phyloP scores from a whole-genome alignment of 2,329 filamentous ascomycete genomes.

The Microcyclospora pomicola region DNA sequence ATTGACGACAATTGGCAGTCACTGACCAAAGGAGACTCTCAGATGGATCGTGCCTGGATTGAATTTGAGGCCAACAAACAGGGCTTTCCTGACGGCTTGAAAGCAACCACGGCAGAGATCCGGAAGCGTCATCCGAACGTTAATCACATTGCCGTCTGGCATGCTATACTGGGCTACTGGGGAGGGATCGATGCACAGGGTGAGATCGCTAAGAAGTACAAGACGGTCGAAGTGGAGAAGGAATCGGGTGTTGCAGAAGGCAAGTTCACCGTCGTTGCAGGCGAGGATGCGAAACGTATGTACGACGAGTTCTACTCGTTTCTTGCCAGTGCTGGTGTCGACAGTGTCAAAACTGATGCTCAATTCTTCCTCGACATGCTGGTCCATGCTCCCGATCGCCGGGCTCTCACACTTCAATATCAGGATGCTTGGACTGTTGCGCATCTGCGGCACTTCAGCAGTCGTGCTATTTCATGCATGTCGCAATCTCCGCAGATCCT shows the following conservation, averaged over 20 bases:
- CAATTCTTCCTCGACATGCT: conserved; percentile 81
- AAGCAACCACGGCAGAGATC: conserved; percentile 54
- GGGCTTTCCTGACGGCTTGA: conserved; percentile 69
- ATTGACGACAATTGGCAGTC: conserved; percentile 97
- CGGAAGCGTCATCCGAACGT: conserved; percentile 55
- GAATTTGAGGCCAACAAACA: conserved; percentile 73
- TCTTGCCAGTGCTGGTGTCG: conserved; percentile 57
- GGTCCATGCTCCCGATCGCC: conserved; percentile 52
- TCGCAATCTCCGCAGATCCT: conserved; percentile 75
- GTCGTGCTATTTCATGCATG: conserved; percentile 83
- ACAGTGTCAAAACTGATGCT: conserved; percentile 83
- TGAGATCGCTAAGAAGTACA: conserved; percentile 62
- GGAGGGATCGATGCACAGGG: conserved; percentile 68
- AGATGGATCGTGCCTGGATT: conserved; percentile 49
- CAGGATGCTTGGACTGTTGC: conserved; percentile 77
- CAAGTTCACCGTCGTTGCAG: conserved; percentile 58
- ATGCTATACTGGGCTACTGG: conserved; percentile 81
- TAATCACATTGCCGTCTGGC: conserved; percentile 83
- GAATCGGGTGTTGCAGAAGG: conserved; percentile 45
- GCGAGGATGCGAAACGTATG: conserved; percentile 59
- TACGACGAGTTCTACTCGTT: conserved; percentile 90
- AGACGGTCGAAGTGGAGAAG: conserved; percentile 48
- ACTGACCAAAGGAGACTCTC: conserved; percentile 43
- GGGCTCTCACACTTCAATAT: conserved; percentile 58
- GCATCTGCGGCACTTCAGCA: conserved; percentile 62